Evolutionary conservation across 768 basidiomycete species (phyloP).

Genomic region (Suillus variegatus): DNA sequence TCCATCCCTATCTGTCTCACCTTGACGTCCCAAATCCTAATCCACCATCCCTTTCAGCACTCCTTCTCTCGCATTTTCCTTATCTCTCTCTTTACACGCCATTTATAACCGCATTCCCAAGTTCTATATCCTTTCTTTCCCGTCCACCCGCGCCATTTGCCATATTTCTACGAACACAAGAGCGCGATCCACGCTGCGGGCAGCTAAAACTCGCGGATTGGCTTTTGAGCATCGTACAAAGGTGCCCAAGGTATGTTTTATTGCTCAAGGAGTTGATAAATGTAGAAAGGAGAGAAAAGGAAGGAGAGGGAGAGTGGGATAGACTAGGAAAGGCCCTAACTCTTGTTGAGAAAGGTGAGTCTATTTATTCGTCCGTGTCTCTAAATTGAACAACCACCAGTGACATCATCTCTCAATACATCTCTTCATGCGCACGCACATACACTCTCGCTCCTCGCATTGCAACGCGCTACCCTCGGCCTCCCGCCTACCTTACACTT

Average conservation of each 20-base stretch:
- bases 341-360: constrained; percentile 75
- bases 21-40: constrained; percentile 19
- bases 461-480: constrained; percentile 76
- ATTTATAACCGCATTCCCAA: constrained; percentile 78
- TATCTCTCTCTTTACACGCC: constrained; percentile 87
- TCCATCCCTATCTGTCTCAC: constrained; percentile 18
- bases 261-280: constrained; percentile 78
- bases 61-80: constrained; percentile 81
- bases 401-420: constrained; percentile 75
- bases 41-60: constrained; percentile 50
- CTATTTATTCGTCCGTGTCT: background rate
- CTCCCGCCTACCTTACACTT: constrained; percentile 80
- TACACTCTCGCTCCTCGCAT: constrained; percentile 70
- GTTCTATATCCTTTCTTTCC: constrained; percentile 54
- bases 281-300: constrained; percentile 54
- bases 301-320: constrained; percentile 59
- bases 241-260: constrained; percentile 85
- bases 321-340: constrained; percentile 60
- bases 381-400: constrained; percentile 38
- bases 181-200: constrained; percentile 68
- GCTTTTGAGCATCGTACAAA: constrained; percentile 84
- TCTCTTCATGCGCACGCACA: constrained; percentile 79
- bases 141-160: constrained; percentile 52
- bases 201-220: constrained; percentile 81
- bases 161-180: constrained; percentile 61